A percentile compares a stretch with the other conserved stretches of the same genome.
Evolutionary conservation across 805 yeast genomes (phyloP).

Genomic region (Kuraishia piskuri): DNA sequence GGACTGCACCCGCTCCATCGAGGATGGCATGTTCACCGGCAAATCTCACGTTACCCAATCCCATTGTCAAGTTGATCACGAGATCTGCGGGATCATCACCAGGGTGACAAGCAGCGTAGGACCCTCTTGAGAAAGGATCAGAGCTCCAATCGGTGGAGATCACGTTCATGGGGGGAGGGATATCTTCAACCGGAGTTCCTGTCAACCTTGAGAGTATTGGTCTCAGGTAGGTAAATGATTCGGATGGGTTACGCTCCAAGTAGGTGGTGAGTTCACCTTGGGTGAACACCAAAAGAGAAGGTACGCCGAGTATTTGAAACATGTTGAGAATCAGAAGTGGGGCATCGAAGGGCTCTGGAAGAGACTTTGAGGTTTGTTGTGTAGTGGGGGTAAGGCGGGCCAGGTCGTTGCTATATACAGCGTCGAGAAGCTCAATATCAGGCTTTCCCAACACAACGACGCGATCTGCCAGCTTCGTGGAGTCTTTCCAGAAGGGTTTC

Average conservation of each 20-base stretch:
- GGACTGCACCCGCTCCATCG: constrained; percentile 89
- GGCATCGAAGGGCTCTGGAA: constrained; percentile 41
- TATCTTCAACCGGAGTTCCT: constrained; percentile 12
- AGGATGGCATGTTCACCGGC: constrained; percentile 87
- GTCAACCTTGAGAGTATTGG: constrained; percentile 37
- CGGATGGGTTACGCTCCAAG: constrained; percentile 38
- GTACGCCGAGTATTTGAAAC: constrained; percentile 35
- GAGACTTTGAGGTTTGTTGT: not conserved
- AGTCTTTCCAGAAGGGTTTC: constrained; percentile 46
- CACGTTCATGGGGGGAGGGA: constrained; percentile 27
- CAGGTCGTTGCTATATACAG: not conserved
- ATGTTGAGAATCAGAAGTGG: constrained; percentile 59
- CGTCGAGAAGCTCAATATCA: constrained; percentile 7
- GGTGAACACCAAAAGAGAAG: constrained; percentile 56
- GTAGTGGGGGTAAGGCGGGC: not conserved
- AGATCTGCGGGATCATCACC: constrained; percentile 63
- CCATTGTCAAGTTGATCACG: constrained; percentile 52
- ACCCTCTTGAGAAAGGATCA: constrained; percentile 74
- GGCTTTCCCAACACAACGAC: constrained; percentile 35
- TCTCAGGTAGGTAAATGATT: constrained; percentile 48
- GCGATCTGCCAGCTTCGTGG: constrained; percentile 32
- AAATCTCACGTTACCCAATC: constrained; percentile 56
- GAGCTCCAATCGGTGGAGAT: constrained; percentile 67
- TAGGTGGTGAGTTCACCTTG: constrained; percentile 69
- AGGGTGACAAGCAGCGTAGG: constrained; percentile 65